phyloP scores from a whole-genome alignment of 495 filamentous ascomycete species.

The Lasiosphaeria hispida region DNA sequence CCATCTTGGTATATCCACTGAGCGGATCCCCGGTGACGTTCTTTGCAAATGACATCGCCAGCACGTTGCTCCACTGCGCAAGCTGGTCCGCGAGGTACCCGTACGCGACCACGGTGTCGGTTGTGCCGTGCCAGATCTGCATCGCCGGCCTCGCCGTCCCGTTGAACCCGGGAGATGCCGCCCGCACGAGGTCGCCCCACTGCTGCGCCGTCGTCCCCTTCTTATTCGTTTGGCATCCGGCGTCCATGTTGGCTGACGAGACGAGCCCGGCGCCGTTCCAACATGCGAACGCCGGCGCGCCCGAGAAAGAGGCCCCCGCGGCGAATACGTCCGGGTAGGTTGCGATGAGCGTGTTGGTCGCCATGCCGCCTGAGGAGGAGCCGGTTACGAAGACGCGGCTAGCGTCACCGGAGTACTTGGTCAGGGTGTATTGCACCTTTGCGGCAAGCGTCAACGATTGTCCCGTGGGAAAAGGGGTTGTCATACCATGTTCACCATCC shows the following conservation, averaged over 20 bases:
- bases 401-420: constrained; percentile 48
- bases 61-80: constrained; percentile 47
- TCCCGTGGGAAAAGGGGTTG: too few species aligned
- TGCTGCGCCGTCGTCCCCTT: constrained; percentile 30
- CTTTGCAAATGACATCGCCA: constrained; percentile 42
- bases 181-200: constrained; percentile 42
- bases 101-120: constrained; percentile 37
- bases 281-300: constrained; percentile 33
- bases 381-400: constrained; percentile 49
- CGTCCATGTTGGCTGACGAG: not conserved
- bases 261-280: constrained; percentile 32
- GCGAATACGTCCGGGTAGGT: constrained; percentile 41
- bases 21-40: constrained; percentile 16
- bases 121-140: constrained; percentile 50
- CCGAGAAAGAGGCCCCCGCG: constrained; percentile 37
- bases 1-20: constrained; percentile 19
- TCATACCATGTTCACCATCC: constrained; percentile 54
- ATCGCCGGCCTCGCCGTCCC: constrained; percentile 41
- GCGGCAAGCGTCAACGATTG: not conserved
- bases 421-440: constrained; percentile 49
- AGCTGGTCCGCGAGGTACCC: constrained; percentile 36
- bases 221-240: constrained; percentile 31
- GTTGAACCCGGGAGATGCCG: constrained; percentile 43
- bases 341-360: constrained; percentile 39
- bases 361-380: constrained; percentile 50